A percentile compares a stretch with the other conserved stretches of the same genome.
phyloP scores from a whole-genome alignment of 495 filamentous ascomycete genomes.

The Bathelium albidoporum region DNA sequence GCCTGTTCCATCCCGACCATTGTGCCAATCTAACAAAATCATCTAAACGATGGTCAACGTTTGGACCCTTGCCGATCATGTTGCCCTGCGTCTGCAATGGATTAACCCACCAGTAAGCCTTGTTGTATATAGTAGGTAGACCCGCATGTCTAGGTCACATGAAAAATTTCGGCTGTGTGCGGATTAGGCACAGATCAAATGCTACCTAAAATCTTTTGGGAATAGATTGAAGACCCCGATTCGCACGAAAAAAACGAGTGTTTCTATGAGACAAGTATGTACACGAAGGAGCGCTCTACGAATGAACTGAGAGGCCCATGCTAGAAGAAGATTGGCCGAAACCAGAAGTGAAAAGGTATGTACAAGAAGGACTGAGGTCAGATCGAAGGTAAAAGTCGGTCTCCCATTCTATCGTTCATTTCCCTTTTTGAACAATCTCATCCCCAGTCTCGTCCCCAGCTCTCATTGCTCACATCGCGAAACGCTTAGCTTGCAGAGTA shows the following conservation, averaged over 20 bases:
- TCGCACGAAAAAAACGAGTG: not conserved
- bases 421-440: not conserved
- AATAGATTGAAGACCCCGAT: not conserved
- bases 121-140: too few relatives aligned
- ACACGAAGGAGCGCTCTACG: not conserved
- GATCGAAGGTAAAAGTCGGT: not conserved
- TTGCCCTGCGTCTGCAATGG: too few relatives aligned
- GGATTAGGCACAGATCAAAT: too few relatives aligned
- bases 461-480: not conserved
- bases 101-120: too few relatives aligned
- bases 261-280: not conserved
- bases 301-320: not conserved
- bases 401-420: not conserved
- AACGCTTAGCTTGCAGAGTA: constrained; percentile 1
- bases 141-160: too few relatives aligned
- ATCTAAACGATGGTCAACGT: too few relatives aligned
- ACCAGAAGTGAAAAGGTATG: not conserved
- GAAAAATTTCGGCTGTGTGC: too few relatives aligned
- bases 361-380: not conserved
- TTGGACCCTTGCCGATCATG: too few relatives aligned
- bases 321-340: not conserved
- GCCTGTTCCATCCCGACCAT: too few relatives aligned
- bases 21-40: too few relatives aligned
- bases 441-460: not conserved
- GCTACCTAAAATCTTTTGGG: too few relatives aligned